These are phyloP conservation scores for Tagetes erecta DNA, from an alignment of 129 eudicot species.

Conservation along the genomic window DNA sequence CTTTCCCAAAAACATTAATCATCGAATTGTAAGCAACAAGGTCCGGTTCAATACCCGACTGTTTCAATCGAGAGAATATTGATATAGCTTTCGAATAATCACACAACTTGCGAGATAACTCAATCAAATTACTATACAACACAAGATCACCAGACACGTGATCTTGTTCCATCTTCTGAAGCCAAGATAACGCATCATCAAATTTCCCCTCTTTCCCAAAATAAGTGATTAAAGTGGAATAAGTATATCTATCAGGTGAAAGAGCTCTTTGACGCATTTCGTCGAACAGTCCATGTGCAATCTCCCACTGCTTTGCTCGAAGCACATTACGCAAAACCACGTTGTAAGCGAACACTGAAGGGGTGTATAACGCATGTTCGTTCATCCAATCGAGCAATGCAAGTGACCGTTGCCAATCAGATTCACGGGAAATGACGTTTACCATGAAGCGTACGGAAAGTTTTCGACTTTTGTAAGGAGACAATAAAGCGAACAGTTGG, in stretches of 20 bases:
- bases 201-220: constrained; percentile 90
- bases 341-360: constrained; percentile 87
- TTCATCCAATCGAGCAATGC: constrained; percentile 93
- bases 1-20: constrained; percentile 90
- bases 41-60: constrained; percentile 74
- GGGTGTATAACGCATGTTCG: constrained; percentile 66
- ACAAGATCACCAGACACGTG: constrained; percentile 83
- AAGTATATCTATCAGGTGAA: constrained; percentile 81
- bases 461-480: constrained; percentile 59
- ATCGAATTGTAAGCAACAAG: constrained; percentile 83
- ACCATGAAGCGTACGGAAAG: constrained; percentile 83
- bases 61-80: constrained; percentile 66
- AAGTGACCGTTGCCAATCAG: constrained; percentile 84
- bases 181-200: constrained; percentile 87
- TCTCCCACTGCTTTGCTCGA: constrained; percentile 75
- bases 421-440: constrained; percentile 64
- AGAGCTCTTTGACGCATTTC: constrained; percentile 85
- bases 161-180: constrained; percentile 90
- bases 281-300: constrained; percentile 87
- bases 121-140: constrained; percentile 84
- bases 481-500: constrained; percentile 66
- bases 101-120: constrained; percentile 73
- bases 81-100: constrained; percentile 89
- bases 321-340: constrained; percentile 84
- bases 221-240: constrained; percentile 76